Percentiles rank a stretch among this genome's conserved stretches.
phyloP scores from a whole-genome alignment of 2,329 filamentous ascomycete species.

The Nothophoma quercina region DNA sequence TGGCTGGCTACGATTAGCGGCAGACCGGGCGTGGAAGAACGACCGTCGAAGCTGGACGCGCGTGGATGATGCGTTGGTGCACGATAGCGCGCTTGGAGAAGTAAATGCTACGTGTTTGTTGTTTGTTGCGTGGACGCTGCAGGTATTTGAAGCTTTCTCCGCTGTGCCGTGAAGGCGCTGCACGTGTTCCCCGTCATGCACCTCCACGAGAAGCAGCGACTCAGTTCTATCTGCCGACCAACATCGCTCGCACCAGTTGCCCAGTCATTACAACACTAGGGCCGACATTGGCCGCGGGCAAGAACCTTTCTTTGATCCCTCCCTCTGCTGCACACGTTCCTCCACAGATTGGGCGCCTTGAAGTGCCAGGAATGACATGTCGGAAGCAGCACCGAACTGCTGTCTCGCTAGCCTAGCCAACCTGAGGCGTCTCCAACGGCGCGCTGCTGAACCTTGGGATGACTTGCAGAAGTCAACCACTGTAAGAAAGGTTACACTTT shows the following conservation, averaged over 20 bases:
- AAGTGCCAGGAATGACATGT: constrained; percentile 14
- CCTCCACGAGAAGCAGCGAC: constrained; percentile 15
- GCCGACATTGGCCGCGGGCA: constrained; percentile 21
- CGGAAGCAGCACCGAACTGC: constrained; percentile 3
- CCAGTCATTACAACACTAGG: constrained; percentile 6
- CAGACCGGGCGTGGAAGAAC: constrained; percentile 17
- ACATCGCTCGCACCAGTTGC: constrained; percentile 13
- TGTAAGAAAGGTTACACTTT: constrained; percentile 4
- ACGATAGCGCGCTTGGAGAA: constrained; percentile 3
- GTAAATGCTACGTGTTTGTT: not conserved
- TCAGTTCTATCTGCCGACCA: constrained; percentile 1
- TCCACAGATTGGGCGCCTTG: constrained; percentile 16
- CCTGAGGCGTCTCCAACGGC: constrained; percentile 6
- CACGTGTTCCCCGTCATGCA: constrained; percentile 15
- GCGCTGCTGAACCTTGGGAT: constrained; percentile 10
- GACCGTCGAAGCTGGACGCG: constrained; percentile 11
- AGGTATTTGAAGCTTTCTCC: not conserved
- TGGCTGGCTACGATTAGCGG: constrained; percentile 14
- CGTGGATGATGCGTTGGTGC: constrained; percentile 6
- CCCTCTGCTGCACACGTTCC: constrained; percentile 8
- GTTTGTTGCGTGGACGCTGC: not conserved
- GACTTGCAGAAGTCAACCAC: constrained; percentile 9
- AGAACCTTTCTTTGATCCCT: constrained; percentile 7
- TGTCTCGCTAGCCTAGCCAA: constrained; percentile 9
- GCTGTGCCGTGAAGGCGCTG: constrained; percentile 9